These are phyloP conservation scores for Cetradonia linearis DNA, from an alignment of 495 filamentous ascomycete genomes.

Conservation along the genomic window DNA sequence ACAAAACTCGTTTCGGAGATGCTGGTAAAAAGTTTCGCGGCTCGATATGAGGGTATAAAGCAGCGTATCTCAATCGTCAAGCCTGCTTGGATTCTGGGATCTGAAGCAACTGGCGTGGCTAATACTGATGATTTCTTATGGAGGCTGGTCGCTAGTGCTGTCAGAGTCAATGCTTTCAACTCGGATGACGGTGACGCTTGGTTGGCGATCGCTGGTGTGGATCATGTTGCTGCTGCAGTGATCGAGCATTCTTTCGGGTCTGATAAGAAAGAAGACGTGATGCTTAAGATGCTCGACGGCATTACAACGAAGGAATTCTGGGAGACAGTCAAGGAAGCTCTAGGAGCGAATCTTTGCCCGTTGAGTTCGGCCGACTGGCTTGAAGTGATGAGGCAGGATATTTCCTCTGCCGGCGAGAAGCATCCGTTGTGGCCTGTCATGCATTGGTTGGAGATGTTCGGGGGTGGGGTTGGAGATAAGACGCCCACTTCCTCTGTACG, in stretches of 20 bases:
- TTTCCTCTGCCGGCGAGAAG: constrained; percentile 20
- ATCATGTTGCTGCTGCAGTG: constrained; percentile 22
- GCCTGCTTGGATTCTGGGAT: constrained; percentile 28
- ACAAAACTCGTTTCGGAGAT: constrained; percentile 29
- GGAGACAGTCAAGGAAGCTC: constrained; percentile 21
- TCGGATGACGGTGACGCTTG: constrained; percentile 18
- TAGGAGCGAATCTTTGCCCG: constrained; percentile 22
- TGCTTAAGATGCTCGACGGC: constrained; percentile 25
- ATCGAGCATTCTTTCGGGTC: no score
- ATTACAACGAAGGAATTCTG: constrained; percentile 25
- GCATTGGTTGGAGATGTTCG: constrained; percentile 24
- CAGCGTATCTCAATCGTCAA: constrained; percentile 22
- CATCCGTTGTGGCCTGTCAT: constrained; percentile 30
- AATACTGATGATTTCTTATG: constrained; percentile 26
- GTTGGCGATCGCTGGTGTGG: constrained; percentile 26
- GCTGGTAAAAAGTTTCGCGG: constrained; percentile 20
- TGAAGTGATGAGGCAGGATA: constrained; percentile 16
- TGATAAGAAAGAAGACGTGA: not conserved
- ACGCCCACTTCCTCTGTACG: no score
- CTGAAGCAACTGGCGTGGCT: constrained; percentile 21
- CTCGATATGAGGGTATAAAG: not conserved
- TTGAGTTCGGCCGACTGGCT: constrained; percentile 22
- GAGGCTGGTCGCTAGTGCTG: constrained; percentile 22
- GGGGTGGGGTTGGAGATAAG: no score
- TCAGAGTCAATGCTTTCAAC: constrained; percentile 19